Percentiles rank a stretch among this genome's conserved stretches.
These are phyloP conservation scores for Aspergillus sp. DNA, from an alignment of 2,329 filamentous ascomycete species.

Conservation along the genomic window DNA sequence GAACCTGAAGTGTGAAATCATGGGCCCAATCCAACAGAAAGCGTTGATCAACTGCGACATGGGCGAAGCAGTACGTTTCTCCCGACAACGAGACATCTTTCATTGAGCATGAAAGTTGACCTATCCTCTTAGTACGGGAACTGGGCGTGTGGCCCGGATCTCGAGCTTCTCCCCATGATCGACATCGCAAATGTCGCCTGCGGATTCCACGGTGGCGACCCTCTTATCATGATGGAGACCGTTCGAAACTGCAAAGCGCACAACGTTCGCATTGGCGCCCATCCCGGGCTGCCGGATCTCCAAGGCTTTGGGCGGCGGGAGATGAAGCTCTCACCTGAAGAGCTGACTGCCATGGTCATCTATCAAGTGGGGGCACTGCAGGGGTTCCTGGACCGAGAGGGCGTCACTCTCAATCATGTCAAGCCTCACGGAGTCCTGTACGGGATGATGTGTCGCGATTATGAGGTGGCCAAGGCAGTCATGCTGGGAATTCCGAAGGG, in stretches of 20 bases:
- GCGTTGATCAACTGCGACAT: conserved; percentile 51
- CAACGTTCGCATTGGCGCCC: conserved; percentile 58
- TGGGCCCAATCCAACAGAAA: conserved; percentile 52
- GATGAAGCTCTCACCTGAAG: conserved; percentile 58
- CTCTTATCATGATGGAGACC: conserved; percentile 63
- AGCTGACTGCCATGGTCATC: conserved; percentile 56
- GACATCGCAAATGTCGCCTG: conserved; percentile 64
- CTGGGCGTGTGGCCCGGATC: conserved; percentile 54
- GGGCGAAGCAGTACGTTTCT: conserved; percentile 39
- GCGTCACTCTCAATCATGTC: conserved; percentile 58
- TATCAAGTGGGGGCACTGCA: conserved; percentile 66
- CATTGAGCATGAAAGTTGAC: neutral
- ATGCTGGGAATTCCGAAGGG: conserved; percentile 53
- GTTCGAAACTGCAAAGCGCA: conserved; percentile 58
- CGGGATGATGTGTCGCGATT: conserved; percentile 55
- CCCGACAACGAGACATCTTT: neutral
- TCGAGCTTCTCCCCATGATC: conserved; percentile 60
- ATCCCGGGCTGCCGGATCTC: conserved; percentile 64
- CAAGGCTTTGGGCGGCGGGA: conserved; percentile 64
- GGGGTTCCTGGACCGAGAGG: conserved; percentile 58
- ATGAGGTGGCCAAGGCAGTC: conserved; percentile 53
- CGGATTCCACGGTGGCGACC: conserved; percentile 61
- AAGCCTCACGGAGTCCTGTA: conserved; percentile 64
- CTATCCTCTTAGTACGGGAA: conserved; percentile 41
- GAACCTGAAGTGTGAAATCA: conserved; percentile 16